Evolutionary conservation across 345 rosid species (phyloP).

Genomic region (Microthlaspi erraticum): DNA sequence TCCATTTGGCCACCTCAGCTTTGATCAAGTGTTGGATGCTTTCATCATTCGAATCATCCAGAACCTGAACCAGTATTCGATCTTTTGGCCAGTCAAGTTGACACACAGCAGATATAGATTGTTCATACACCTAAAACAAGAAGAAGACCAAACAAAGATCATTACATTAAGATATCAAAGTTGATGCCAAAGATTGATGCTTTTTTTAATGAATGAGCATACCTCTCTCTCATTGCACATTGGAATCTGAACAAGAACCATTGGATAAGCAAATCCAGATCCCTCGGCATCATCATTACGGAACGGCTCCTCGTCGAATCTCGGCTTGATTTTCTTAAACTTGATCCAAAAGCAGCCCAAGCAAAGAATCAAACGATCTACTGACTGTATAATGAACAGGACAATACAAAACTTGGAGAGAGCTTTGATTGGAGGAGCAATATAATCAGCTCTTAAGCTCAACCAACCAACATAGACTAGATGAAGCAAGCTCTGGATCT

Average conservation of each 20-base stretch:
- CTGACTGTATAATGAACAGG: constrained; percentile 75
- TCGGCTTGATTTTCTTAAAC: constrained; percentile 69
- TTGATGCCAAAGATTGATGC: background rate
- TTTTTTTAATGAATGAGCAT: constrained; percentile 22
- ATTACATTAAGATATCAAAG: background rate
- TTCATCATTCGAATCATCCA: constrained; percentile 77
- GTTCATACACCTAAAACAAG: constrained; percentile 69
- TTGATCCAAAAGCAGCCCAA: constrained; percentile 88
- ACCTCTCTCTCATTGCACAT: constrained; percentile 90
- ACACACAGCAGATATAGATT: constrained; percentile 84
- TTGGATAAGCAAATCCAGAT: constrained; percentile 59
- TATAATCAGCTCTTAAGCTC: constrained; percentile 61
- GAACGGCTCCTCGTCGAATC: constrained; percentile 60
- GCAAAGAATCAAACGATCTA: constrained; percentile 73
- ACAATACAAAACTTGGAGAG: constrained; percentile 73
- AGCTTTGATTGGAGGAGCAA: constrained; percentile 66
- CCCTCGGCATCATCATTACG: constrained; percentile 62
- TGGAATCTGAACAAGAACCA: constrained; percentile 91
- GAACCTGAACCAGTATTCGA: constrained; percentile 70
- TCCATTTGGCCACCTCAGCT: constrained; percentile 72
- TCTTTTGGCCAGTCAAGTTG: constrained; percentile 90
- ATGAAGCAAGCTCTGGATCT: constrained; percentile 70
- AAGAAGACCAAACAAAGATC: constrained; percentile 26
- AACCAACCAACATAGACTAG: constrained; percentile 69
- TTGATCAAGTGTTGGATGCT: constrained; percentile 68